Evolutionary conservation across 2,329 filamentous ascomycete species (phyloP).

Genomic region (Shiraia bambusicola): DNA sequence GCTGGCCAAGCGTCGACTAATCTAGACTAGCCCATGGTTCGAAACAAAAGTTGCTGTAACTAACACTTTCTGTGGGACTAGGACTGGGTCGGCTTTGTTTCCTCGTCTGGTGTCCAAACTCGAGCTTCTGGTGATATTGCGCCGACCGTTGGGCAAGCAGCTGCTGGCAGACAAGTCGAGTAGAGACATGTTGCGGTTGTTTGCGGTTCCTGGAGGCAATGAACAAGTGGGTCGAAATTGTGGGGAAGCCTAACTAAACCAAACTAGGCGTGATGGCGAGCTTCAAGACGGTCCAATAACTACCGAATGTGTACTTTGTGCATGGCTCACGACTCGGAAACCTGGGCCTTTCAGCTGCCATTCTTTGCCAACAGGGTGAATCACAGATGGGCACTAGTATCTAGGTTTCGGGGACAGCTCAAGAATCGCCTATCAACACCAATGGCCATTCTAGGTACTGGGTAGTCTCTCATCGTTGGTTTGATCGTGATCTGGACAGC

Average conservation of each 20-base stretch:
- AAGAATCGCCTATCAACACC: too few relatives aligned
- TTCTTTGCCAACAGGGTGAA: conserved; percentile 3
- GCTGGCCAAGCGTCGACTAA: conserved; percentile 1
- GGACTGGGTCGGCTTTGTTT: not conserved
- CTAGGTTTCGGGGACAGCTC: not conserved
- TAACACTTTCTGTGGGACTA: too few relatives aligned
- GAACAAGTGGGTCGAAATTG: conserved; percentile 5
- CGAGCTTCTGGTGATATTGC: too few relatives aligned
- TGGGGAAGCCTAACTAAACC: conserved; percentile 4
- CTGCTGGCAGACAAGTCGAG: not conserved
- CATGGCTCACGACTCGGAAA: not conserved
- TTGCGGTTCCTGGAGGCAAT: conserved; percentile 1
- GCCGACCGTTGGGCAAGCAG: too few relatives aligned
- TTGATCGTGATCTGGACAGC: too few relatives aligned
- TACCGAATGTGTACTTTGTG: not conserved
- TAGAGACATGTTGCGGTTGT: conserved; percentile 4
- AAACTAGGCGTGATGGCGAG: conserved; percentile 5
- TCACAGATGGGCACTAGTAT: not conserved
- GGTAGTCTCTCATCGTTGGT: too few relatives aligned
- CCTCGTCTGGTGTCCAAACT: too few relatives aligned
- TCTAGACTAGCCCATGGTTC: not conserved
- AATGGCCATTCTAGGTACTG: too few relatives aligned
- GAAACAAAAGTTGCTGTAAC: not conserved
- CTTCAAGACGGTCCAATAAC: conserved; percentile 2
- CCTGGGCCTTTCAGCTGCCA: not conserved